phyloP scores from a whole-genome alignment of 805 yeast genomes.

The Torulaspora quercuum region DNA sequence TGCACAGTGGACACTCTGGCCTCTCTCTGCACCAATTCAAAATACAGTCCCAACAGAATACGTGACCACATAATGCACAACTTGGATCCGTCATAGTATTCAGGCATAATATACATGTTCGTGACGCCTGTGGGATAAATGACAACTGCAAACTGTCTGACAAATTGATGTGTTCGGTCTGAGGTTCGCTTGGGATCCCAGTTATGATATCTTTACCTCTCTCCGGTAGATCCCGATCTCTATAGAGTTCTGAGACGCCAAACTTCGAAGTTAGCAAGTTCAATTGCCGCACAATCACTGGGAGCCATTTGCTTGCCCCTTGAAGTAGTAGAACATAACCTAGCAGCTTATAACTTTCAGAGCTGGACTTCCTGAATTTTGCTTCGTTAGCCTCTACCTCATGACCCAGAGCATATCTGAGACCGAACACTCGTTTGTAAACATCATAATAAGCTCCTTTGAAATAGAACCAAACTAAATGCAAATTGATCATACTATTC shows the following conservation, averaged over 20 bases:
- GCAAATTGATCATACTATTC: conserved; percentile 59
- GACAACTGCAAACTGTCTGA: conserved; percentile 55
- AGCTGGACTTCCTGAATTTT: conserved; percentile 36
- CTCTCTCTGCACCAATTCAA: conserved; percentile 84
- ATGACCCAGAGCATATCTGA: conserved; percentile 76
- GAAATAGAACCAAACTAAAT: conserved; percentile 78
- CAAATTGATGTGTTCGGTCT: conserved; percentile 44
- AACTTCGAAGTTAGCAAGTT: conserved; percentile 1
- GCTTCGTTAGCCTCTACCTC: conserved; percentile 40
- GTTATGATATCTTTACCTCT: conserved; percentile 1
- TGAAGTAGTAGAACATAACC: conserved; percentile 62
- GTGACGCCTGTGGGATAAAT: conserved; percentile 64
- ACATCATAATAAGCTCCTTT: conserved; percentile 77
- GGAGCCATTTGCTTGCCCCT: conserved; percentile 17
- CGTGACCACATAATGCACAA: conserved; percentile 85
- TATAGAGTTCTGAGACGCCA: background rate
- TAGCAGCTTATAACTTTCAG: conserved; percentile 62
- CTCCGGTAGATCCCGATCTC: background rate
- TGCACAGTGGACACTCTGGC: conserved; percentile 88
- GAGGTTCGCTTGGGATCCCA: conserved; percentile 16
- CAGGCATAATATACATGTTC: conserved; percentile 82
- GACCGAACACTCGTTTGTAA: conserved; percentile 71
- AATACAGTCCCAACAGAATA: conserved; percentile 90
- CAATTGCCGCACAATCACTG: conserved; percentile 6
- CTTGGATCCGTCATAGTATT: conserved; percentile 78